These are phyloP conservation scores for Lotmaria passim DNA, from an alignment of 208 protist genomes.

Conservation along the genomic window DNA sequence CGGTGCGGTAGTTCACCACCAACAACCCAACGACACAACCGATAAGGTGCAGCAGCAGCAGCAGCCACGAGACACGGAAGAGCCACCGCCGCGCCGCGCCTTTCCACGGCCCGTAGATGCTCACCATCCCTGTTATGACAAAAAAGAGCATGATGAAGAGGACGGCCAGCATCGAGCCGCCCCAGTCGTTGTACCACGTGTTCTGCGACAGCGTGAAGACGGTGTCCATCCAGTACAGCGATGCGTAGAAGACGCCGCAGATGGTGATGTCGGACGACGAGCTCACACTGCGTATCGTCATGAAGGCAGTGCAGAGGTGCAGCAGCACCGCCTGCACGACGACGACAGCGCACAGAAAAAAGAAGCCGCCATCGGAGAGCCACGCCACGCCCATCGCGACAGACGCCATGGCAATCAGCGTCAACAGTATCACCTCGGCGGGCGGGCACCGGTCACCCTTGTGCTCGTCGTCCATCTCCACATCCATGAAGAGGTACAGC, in stretches of 20 bases:
- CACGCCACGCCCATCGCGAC: slow-evolving; percentile 58
- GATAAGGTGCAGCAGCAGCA: slow-evolving; percentile 52
- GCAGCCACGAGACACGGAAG: slow-evolving; percentile 53
- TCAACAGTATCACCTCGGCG: slow-evolving; percentile 51
- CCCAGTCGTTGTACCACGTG: slow-evolving; percentile 50
- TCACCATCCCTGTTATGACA: slow-evolving; percentile 39
- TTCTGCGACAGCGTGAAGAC: slow-evolving; percentile 54
- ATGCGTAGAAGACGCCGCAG: slow-evolving; percentile 47
- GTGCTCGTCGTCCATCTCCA: slow-evolving; percentile 50
- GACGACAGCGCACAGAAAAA: slow-evolving; percentile 51
- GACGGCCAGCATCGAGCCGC: slow-evolving; percentile 43
- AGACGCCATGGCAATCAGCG: slow-evolving; percentile 31
- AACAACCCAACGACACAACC: slow-evolving; percentile 51
- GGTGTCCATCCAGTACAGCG: slow-evolving; percentile 59
- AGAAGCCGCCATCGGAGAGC: slow-evolving; percentile 43
- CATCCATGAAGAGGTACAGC: slow-evolving; percentile 59
- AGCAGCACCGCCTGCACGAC: slow-evolving; percentile 39
- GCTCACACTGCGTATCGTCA: slow-evolving; percentile 37
- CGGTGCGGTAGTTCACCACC: slow-evolving; percentile 54
- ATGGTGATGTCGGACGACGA: slow-evolving; percentile 46
- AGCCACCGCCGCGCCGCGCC: slow-evolving; percentile 40
- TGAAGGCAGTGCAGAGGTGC: slow-evolving; percentile 39
- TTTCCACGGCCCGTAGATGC: slow-evolving; percentile 50
- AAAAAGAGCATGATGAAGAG: slow-evolving; percentile 56
- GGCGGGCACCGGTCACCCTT: slow-evolving; percentile 22